Evolutionary conservation across 805 yeast species (phyloP).

Genomic region (Kluyveromyces lactis): DNA sequence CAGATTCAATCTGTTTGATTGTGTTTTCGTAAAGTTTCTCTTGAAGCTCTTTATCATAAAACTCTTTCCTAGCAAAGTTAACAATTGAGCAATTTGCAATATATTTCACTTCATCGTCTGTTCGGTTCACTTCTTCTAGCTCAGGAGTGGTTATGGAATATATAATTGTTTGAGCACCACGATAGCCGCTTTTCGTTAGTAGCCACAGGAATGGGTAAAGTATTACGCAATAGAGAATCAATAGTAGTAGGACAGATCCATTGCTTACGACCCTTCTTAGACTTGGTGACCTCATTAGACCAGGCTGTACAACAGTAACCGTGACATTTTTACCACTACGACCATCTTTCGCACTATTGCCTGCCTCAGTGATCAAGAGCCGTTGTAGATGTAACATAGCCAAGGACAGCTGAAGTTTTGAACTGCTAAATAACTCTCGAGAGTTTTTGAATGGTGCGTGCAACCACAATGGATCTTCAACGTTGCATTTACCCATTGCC

Average conservation of each 20-base stretch:
- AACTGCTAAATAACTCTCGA: constrained; percentile 70
- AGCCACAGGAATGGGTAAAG: constrained; percentile 80
- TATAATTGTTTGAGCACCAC: constrained; percentile 74
- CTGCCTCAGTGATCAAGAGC: constrained; percentile 45
- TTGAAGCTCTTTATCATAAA: constrained; percentile 54
- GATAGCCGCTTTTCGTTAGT: constrained; percentile 60
- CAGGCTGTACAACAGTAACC: constrained; percentile 80
- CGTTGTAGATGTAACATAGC: constrained; percentile 76
- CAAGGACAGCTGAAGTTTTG: constrained; percentile 69
- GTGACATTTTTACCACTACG: constrained; percentile 50
- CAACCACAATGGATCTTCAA: constrained; percentile 58
- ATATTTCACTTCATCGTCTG: constrained; percentile 38
- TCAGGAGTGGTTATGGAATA: constrained; percentile 69
- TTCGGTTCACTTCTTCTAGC: constrained; percentile 52
- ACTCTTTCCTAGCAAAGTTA: constrained; percentile 55
- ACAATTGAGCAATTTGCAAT: constrained; percentile 60
- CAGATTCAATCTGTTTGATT: constrained; percentile 41
- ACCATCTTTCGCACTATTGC: constrained; percentile 44
- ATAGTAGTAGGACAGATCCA: constrained; percentile 59
- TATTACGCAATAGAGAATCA: constrained; percentile 48
- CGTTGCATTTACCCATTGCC: constrained; percentile 58
- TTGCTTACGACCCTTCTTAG: constrained; percentile 69
- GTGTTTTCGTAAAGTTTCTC: constrained; percentile 53
- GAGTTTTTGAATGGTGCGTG: constrained; percentile 51
- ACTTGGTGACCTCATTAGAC: constrained; percentile 81